Base-by-base conservation (phyloP, 495 filamentous ascomycete species). In the Xeromyces bisporus region DNA sequence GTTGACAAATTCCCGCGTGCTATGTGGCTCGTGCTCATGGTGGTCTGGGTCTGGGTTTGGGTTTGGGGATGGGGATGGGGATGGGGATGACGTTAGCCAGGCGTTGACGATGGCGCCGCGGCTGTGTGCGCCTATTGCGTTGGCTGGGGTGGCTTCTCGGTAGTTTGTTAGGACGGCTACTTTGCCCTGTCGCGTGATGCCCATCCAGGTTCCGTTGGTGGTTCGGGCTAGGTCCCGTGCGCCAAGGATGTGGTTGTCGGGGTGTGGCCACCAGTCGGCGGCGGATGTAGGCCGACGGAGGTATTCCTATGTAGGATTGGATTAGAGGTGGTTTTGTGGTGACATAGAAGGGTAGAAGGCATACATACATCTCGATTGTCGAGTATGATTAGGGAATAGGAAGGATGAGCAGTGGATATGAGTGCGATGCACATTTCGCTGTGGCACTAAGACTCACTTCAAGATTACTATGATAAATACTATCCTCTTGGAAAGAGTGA, bases 101-200 rank as follows among this genome's bases (percentile, higher is more conserved):
- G 71, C 75, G 29, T 77, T 92, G 23, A 91, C 79, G 54, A 96
- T 82, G 8, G 62, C 70, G 12, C 89, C 89, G 18, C 89, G 71
- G 46, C 79, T 86, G 34, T 70, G 66, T 26, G 60, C 58, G 6
- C 71, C 77, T 9, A 58, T 50, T 27, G 69, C 71, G 30, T 73
- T 65, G 33, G 38, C 43, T 15, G 51, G 35, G 15, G 42, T 45
- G 9, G 48, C 38, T 59, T 96, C 89, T 32, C 82, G 78, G 47
- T 84, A 94, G 61, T 99, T 99, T 32, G 91, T 96, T 21, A 99
- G 66, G 21, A 91, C 75, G 8, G 91, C 86, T 28, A 99, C 56
- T 37, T 81, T 81, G 10, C 89, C 89, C 18, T 75, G 59, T 35
- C 64, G 72, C 23, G 84, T 94, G 38, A 99, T 67, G 17, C 85